Percentiles rank a stretch among this genome's conserved stretches.
Conservation (phyloP, 257 asterid genomes). For the Thymus mandschuricus region DNA sequence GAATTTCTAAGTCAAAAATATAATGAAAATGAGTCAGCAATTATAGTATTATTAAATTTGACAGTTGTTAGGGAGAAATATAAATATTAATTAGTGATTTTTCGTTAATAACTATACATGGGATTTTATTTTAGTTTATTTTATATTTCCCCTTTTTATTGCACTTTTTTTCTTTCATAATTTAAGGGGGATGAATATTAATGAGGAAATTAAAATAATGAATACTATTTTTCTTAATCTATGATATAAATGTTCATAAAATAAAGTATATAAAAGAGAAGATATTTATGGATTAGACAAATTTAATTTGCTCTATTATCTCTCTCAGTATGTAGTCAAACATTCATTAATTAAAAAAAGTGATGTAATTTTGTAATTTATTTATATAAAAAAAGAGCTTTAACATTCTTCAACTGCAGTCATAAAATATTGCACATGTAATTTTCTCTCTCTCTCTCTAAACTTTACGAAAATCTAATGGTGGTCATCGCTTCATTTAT, state of each 20-base stretch:
- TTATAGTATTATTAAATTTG: constrained; percentile 30
- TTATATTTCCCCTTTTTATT: neutral
- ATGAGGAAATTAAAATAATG: neutral
- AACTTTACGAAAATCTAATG: neutral
- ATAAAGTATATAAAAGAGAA: neutral
- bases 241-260: neutral
- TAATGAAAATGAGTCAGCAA: constrained; percentile 27
- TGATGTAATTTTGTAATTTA: neutral
- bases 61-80: constrained; percentile 38
- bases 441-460: too few species aligned
- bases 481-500: constrained; percentile 23
- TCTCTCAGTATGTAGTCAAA: constrained; percentile 1
- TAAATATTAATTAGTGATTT: neutral
- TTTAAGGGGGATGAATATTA: too few species aligned
- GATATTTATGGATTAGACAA: neutral
- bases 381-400: neutral
- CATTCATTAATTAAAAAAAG: neutral
- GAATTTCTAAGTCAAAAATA: constrained; percentile 20
- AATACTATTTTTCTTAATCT: neutral
- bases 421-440: constrained; percentile 22
- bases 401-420: constrained; percentile 25
- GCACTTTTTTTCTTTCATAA: neutral
- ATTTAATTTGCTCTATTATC: neutral
- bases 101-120: constrained; percentile 1
- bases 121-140: neutral